These are phyloP conservation scores for Alternaria alternata DNA, from an alignment of 2,329 filamentous ascomycete species.

Conservation along the genomic window DNA sequence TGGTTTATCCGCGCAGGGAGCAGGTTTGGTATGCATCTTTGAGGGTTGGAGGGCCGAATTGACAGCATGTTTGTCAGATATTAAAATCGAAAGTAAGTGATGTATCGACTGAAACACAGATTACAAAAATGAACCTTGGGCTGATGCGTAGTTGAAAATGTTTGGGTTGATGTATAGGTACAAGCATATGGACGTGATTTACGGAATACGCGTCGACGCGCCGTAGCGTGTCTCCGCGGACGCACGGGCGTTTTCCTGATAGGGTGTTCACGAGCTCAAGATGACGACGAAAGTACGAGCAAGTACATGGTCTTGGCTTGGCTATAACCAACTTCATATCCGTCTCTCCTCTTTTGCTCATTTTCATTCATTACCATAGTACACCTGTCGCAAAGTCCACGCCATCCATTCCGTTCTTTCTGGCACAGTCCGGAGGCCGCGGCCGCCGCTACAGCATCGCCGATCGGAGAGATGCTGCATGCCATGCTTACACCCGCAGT, in stretches of 20 bases:
- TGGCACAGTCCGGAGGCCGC: conserved; percentile 2
- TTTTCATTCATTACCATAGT: background rate
- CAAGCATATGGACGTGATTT: conserved; percentile 3
- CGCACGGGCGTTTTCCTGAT: conserved; percentile 1
- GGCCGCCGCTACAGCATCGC: background rate
- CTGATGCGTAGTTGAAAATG: background rate
- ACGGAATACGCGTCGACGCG: conserved; percentile 26
- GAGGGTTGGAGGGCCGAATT: conserved; percentile 45
- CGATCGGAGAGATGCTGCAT: background rate
- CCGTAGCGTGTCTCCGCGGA: conserved; percentile 21
- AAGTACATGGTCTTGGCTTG: background rate
- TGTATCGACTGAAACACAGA: too few relatives aligned
- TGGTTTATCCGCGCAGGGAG: conserved; percentile 84
- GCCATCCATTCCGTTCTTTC: background rate
- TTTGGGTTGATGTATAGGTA: background rate
- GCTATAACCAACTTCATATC: background rate
- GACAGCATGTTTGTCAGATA: conserved; percentile 52
- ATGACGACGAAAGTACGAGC: conserved; percentile 9
- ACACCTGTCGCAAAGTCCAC: background rate
- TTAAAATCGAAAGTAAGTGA: background rate
- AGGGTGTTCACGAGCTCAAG: conserved; percentile 2
- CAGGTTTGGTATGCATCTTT: conserved; percentile 70
- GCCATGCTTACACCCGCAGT: background rate
- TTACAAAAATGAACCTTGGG: too few relatives aligned
- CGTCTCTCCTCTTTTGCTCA: background rate